phyloP scores from a whole-genome alignment of 129 eudicot genomes.

The Tanacetum coccineum region DNA sequence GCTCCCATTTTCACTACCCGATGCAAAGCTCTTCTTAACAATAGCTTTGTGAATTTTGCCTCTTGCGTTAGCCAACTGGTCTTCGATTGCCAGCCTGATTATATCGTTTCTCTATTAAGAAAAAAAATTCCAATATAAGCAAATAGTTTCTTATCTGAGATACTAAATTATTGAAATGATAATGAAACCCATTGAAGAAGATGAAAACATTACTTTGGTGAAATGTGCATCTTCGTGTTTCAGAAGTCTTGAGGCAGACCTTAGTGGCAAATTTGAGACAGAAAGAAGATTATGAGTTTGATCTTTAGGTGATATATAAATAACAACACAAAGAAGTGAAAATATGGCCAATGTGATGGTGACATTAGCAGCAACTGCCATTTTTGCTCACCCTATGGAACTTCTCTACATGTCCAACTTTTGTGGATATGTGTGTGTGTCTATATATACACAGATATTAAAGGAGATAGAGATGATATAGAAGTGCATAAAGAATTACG shows the following conservation, averaged over 20 bases:
- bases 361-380: slow-evolving; percentile 14
- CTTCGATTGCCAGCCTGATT: slow-evolving; percentile 14
- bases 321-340: slow-evolving; percentile 16
- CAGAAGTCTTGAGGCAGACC: slow-evolving; percentile 20
- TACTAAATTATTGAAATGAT: no score
- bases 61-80: slow-evolving; percentile 28
- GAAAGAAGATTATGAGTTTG: slow-evolving; percentile 4
- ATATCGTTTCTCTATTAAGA: slow-evolving; percentile 14
- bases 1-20: slow-evolving; percentile 6
- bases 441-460: no score
- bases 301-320: slow-evolving; percentile 4
- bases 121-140: not conserved
- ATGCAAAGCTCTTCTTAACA: slow-evolving; percentile 19
- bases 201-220: slow-evolving; percentile 12
- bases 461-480: no score
- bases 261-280: not conserved
- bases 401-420: slow-evolving; percentile 10
- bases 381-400: not conserved
- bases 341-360: slow-evolving; percentile 3
- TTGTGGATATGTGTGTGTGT: not conserved
- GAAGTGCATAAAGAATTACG: no score
- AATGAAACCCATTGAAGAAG: not conserved
- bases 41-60: slow-evolving; percentile 23
- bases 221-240: slow-evolving; percentile 19
- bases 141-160: not conserved